These are phyloP conservation scores for Eucalyptus polyanthemos DNA, from an alignment of 345 rosid genomes.

Conservation along the genomic window DNA sequence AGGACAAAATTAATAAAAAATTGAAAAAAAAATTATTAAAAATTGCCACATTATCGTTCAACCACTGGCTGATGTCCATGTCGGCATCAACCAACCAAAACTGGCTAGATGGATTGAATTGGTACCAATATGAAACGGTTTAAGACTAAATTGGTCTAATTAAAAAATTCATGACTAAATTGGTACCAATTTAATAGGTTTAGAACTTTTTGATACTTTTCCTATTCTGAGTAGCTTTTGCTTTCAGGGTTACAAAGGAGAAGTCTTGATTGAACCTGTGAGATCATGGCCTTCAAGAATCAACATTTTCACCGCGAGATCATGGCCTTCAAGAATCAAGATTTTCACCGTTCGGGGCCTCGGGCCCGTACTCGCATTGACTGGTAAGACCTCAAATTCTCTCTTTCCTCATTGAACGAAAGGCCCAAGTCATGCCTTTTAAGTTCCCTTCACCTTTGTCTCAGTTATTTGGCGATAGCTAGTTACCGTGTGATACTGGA, in stretches of 20 bases:
- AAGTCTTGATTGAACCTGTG: not conserved
- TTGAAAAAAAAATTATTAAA: too few relatives aligned
- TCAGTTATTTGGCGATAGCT: not conserved
- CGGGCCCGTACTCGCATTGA: conserved; percentile 35
- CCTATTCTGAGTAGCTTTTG: too few relatives aligned
- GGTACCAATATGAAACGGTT: too few relatives aligned
- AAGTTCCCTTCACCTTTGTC: not conserved
- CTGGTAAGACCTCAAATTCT: conserved; percentile 25
- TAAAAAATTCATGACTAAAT: too few relatives aligned
- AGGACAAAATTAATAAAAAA: too few relatives aligned
- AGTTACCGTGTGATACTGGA: not conserved
- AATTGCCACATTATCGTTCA: too few relatives aligned
- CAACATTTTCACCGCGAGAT: not conserved
- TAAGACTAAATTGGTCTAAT: too few relatives aligned
- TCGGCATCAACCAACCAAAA: accelerated
- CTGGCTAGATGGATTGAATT: too few relatives aligned
- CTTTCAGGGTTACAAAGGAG: not conserved
- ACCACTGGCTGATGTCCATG: too few relatives aligned
- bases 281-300: conserved; percentile 21
- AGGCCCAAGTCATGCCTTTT: not conserved
- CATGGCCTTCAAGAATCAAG: conserved; percentile 37
- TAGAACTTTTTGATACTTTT: too few relatives aligned
- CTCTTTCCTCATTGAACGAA: not conserved
- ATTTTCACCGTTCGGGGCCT: conserved; percentile 54
- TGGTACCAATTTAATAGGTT: too few relatives aligned